Percentiles rank a stretch among this genome's conserved stretches.
These are phyloP conservation scores for Trichosporon sp. DNA, from an alignment of 1,284 basidiomycete genomes.

Conservation along the genomic window DNA sequence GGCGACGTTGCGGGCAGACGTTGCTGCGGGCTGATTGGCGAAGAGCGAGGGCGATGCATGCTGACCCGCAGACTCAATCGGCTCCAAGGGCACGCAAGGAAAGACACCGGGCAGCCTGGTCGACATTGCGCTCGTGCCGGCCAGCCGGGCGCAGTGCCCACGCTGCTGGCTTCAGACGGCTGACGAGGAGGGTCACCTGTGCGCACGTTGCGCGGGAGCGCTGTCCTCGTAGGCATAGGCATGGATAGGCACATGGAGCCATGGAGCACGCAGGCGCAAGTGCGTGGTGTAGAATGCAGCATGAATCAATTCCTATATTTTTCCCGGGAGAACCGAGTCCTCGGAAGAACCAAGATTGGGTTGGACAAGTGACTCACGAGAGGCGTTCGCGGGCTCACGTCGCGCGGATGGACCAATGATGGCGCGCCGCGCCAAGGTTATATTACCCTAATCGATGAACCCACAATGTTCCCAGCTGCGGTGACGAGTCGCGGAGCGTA, in stretches of 20 bases:
- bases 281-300: not conserved
- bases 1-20: not conserved
- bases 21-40: not conserved
- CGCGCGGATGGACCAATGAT: not conserved
- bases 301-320: no score
- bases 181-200: conserved; percentile 53
- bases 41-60: no score
- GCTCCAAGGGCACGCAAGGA: no score
- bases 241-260: no score
- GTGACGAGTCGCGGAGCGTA: no score
- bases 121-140: conserved; percentile 51
- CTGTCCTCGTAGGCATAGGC: not conserved
- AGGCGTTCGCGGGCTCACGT: no score
- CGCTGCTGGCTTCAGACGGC: conserved; percentile 71
- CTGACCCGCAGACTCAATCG: not conserved
- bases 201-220: conserved; percentile 53
- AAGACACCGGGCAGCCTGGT: conserved; percentile 6
- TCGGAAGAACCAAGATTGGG: not conserved
- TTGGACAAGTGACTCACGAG: not conserved
- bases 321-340: no score
- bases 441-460: not conserved
- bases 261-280: no score
- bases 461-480: not conserved
- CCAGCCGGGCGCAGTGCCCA: conserved; percentile 60
- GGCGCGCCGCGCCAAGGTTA: not conserved